Percentiles rank a stretch among this genome's conserved stretches.
Evolutionary conservation across 192 early-diverging fungal genomes (phyloP).

Genomic region (Gigaspora rosea): DNA sequence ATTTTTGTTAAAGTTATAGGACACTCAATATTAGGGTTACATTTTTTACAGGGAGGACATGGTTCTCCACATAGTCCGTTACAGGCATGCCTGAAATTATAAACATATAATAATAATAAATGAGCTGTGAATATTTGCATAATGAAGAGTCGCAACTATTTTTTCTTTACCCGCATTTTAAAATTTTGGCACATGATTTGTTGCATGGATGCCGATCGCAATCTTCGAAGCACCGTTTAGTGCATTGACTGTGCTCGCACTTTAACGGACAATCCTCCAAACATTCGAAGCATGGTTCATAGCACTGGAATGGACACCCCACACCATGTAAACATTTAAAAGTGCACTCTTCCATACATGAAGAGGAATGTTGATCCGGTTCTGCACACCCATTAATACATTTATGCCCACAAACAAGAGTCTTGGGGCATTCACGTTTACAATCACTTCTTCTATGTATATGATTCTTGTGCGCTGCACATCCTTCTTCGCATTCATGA

Average conservation of each 20-base stretch:
- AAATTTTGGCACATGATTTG: background rate
- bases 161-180: background rate
- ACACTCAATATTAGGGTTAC: background rate
- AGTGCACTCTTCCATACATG: background rate
- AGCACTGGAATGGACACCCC: background rate
- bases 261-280: background rate
- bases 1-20: background rate
- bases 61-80: conserved; percentile 20
- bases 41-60: conserved; percentile 2
- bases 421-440: background rate
- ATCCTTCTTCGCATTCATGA: background rate
- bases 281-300: background rate
- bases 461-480: background rate
- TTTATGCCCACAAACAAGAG: background rate
- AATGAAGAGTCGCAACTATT: background rate
- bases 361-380: background rate
- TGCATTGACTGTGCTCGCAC: background rate
- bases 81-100: background rate
- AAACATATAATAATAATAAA: background rate
- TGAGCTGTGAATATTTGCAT: background rate
- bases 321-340: background rate
- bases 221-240: background rate
- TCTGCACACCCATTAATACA: background rate
- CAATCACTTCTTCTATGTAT: background rate
- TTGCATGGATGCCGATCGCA: background rate